Evolutionary conservation across 2,329 filamentous ascomycete species (phyloP).

Genomic region (Fusarium fujikuroi): DNA sequence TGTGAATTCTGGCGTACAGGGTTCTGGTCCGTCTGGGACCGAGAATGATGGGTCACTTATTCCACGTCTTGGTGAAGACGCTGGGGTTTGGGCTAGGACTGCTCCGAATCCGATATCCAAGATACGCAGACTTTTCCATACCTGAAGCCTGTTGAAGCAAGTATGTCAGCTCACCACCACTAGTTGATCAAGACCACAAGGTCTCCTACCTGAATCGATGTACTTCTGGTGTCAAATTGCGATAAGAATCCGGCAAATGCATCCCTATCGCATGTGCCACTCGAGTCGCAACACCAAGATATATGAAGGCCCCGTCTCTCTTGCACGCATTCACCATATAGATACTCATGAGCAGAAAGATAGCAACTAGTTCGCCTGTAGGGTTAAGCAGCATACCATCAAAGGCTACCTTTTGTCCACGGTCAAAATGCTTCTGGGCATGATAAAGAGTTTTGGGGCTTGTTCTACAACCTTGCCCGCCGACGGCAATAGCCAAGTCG

Average conservation of each 20-base stretch:
- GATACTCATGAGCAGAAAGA: background rate
- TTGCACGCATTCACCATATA: background rate
- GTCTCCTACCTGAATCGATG: background rate
- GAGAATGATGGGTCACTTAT: background rate
- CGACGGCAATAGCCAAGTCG: background rate
- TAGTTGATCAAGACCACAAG: no score
- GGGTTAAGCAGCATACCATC: background rate
- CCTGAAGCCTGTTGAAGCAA: background rate
- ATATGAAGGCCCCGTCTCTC: background rate
- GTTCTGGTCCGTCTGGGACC: background rate
- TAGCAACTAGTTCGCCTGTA: background rate
- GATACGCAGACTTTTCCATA: background rate
- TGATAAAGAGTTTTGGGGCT: background rate
- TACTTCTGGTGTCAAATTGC: background rate
- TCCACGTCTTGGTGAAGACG: background rate
- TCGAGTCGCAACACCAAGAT: background rate
- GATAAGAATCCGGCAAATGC: background rate
- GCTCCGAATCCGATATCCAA: background rate
- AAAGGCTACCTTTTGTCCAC: background rate
- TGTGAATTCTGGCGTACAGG: rapidly evolving
- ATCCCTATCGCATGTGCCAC: background rate
- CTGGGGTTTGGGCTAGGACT: background rate
- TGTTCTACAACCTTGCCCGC: background rate
- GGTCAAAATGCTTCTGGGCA: background rate
- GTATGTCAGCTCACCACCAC: no score